Evolutionary conservation across 2,329 filamentous ascomycete species (phyloP), one percentile per base, ranked within the genome.

Genomic region (Neofusicoccum cordaticola): DNA sequence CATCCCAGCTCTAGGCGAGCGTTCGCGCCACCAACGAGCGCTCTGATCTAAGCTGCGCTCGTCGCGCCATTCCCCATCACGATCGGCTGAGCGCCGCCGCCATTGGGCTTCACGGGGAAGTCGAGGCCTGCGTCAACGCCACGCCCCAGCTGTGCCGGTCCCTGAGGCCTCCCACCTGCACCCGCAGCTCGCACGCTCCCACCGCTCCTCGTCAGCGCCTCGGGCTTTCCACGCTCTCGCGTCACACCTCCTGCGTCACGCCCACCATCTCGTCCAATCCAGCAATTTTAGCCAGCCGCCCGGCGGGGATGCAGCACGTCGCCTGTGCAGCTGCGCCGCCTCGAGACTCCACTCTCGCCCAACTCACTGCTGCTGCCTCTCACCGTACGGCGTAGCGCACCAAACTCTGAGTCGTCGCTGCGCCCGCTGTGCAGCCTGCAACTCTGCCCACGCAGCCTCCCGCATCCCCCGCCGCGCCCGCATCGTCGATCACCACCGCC

Each of bases 111-210:
- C 56, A 45, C 58, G 51, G 45, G 44, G 47, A n/a, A 41, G 58
- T 51, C 37, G 58, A 42, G 47, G 58, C 58, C 58, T 62, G 47
- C 58, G 58, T 62, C 58, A 62, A 50, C 58, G 58, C 58, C 58
- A 51, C 58, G 44, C 41, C 44, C 58, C 12, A 31, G 27, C 39
- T 17, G 52, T 5, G 52, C 37, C 52, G 22, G 53, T 35, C 19
- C 19, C 56, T 60, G 56, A 60, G 56, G 56, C 56, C 56, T 47
- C 56, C 56, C 56, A 37, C 53, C 50, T 53, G 50, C 35, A 41
- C 50, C 50, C 34, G 50, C 17, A 39, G n/a, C 50, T 53, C 50
- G 50, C 50, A 53, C 50, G 37, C 39, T 58, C 53, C 53, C 56
- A 45, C 41, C 41, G 39, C 53, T 47, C 53, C 41, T 39, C 50